These are phyloP conservation scores for Boechera retrofracta DNA, from an alignment of 345 rosid genomes.

Conservation along the genomic window DNA sequence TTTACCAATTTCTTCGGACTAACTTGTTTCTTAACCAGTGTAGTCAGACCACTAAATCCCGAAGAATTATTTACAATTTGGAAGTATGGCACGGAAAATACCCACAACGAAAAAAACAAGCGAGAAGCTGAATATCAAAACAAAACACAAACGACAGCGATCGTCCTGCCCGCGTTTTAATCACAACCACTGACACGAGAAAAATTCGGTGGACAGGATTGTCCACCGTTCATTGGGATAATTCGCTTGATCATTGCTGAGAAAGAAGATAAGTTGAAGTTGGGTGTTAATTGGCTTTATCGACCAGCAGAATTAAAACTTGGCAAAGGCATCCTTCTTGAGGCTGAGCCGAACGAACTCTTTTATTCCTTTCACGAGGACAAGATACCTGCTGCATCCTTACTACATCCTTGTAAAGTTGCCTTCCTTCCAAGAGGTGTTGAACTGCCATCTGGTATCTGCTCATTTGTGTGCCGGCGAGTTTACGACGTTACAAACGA, in stretches of 20 bases:
- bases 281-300: slow-evolving; percentile 89
- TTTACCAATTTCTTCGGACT: background rate
- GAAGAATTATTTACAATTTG: too few relatives aligned
- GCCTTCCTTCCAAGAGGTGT: slow-evolving; percentile 82
- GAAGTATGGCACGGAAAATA: too few relatives aligned
- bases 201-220: too few relatives aligned
- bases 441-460: slow-evolving; percentile 78
- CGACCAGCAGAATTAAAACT: slow-evolving; percentile 84
- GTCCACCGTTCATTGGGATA: slow-evolving; percentile 92
- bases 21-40: too few relatives aligned
- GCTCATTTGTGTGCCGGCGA: slow-evolving; percentile 82
- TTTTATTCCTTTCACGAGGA: slow-evolving; percentile 96
- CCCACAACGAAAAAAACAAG: too few relatives aligned
- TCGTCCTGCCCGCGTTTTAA: too few relatives aligned
- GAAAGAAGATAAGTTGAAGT: slow-evolving; percentile 57
- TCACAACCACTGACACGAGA: too few relatives aligned
- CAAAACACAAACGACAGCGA: too few relatives aligned
- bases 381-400: slow-evolving; percentile 82
- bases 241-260: slow-evolving; percentile 59
- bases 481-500: slow-evolving; percentile 77
- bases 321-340: slow-evolving; percentile 81
- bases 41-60: too few relatives aligned
- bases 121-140: too few relatives aligned
- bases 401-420: slow-evolving; percentile 97
- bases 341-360: slow-evolving; percentile 90